Evolutionary conservation across 1,284 basidiomycete species (phyloP), one percentile per base, ranked within the genome.

Genomic region (Veloboletus limbatus): DNA sequence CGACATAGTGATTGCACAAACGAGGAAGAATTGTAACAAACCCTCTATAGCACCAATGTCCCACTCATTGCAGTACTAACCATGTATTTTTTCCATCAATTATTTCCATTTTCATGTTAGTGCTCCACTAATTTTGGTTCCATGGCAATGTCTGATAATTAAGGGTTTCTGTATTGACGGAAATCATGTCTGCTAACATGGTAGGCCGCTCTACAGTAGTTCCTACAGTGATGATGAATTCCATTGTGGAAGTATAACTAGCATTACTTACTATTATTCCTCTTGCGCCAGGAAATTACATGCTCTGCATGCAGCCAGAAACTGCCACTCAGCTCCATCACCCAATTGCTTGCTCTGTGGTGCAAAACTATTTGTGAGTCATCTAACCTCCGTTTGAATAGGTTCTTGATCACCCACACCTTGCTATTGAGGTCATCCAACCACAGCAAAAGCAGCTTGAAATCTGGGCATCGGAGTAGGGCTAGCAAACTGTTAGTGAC

Each of bases 231-330:
- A 44, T 34, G 32, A 31, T 46, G 33, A 43, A 18, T 34, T 2
- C 7, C 20, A 17, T 31, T 7, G 24, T 24, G 24, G 24, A 24
- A 34, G 6, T 9, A 18, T 20, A 18, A 22, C 24, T 35, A 5
- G 14, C 7, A 10, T 21, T n/a, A 21, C 45, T 36, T 36, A 45
- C 41, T 36, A 22, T 45, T 45, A 27, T 47, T 47, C 14, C 36
- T 14, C 22, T 35, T 6, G 14, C 6, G 9, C 27, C 45, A 34
- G 14, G 26, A 4, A 7, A 43, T n/a, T 38, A 43, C 26, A 9
- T 4, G 9, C 14, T 38, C 18, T 21, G 18, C 25, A 37, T 30
- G 20, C 13, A 43, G 13, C 42, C 42, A 43, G 34, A 30, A 38
- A 14, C 13, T 3, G 1, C 42, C 21, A 9, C n/a, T 18, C 4